These are phyloP conservation scores for Hylodesmum podocarpum DNA, from an alignment of 306 rosid genomes.

Conservation along the genomic window DNA sequence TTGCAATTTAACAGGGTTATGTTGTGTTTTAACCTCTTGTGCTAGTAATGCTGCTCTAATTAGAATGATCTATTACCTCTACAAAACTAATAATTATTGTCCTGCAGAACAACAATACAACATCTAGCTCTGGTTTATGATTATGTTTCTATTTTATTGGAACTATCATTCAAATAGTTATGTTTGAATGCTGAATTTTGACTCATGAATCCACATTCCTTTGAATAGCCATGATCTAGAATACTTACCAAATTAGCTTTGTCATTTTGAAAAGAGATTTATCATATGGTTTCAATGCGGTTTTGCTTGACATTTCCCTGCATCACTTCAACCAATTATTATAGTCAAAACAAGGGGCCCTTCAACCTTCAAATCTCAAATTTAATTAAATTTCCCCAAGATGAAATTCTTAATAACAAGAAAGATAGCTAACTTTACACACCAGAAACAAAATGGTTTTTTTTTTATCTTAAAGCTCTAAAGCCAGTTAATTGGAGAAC, in stretches of 20 bases:
- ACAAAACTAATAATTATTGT: slow-evolving; percentile 53
- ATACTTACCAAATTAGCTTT: slow-evolving; percentile 27
- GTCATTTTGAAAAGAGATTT: slow-evolving; percentile 33
- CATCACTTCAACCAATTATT: slow-evolving; percentile 28
- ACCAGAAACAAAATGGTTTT: neutral
- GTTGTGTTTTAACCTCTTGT: slow-evolving; percentile 22
- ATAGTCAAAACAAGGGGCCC: slow-evolving; percentile 34
- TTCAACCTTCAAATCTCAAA: slow-evolving; percentile 17
- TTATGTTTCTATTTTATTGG: slow-evolving; percentile 59
- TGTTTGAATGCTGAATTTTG: slow-evolving; percentile 54
- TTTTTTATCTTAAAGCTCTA: neutral
- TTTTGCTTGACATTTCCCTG: slow-evolving; percentile 37
- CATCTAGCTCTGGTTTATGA: slow-evolving; percentile 54
- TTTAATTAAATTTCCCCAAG: neutral
- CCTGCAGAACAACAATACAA: slow-evolving; percentile 50
- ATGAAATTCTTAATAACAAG: neutral
- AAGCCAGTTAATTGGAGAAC: slow-evolving; percentile 27
- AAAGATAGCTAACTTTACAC: slow-evolving; percentile 20
- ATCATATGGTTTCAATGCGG: slow-evolving; percentile 39
- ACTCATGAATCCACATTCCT: slow-evolving; percentile 39
- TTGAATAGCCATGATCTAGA: slow-evolving; percentile 30
- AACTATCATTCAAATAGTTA: slow-evolving; percentile 53
- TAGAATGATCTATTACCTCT: slow-evolving; percentile 42
- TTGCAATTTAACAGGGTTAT: slow-evolving; percentile 19
- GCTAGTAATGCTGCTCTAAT: slow-evolving; percentile 36